These are phyloP conservation scores for Phialophora chinensis DNA, from an alignment of 2,329 filamentous ascomycete genomes.

Conservation along the genomic window DNA sequence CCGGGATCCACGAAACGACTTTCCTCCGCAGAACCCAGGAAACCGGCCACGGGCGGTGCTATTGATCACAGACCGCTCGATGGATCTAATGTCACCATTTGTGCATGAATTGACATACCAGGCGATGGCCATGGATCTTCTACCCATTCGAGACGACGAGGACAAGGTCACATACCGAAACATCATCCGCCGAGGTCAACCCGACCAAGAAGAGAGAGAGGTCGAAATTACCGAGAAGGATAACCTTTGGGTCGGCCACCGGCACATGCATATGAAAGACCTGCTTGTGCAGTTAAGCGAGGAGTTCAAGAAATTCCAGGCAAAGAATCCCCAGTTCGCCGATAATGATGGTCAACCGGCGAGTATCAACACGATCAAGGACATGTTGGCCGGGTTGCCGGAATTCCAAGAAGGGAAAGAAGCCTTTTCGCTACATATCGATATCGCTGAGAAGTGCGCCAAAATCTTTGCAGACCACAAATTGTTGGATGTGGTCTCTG, in stretches of 20 bases:
- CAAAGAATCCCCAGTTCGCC: slow-evolving; percentile 90
- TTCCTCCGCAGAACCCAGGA: slow-evolving; percentile 73
- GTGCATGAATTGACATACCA: slow-evolving; percentile 98
- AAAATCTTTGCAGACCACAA: slow-evolving; percentile 85
- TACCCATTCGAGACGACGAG: slow-evolving; percentile 80
- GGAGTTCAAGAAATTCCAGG: slow-evolving; percentile 90
- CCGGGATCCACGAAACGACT: slow-evolving; percentile 75
- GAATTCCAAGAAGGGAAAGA: slow-evolving; percentile 97
- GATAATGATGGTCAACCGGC: slow-evolving; percentile 72
- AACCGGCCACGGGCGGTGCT: slow-evolving; percentile 80
- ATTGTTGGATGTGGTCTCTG: slow-evolving; percentile 80
- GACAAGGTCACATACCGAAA: slow-evolving; percentile 89
- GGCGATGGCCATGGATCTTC: slow-evolving; percentile 93
- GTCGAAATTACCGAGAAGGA: slow-evolving; percentile 91
- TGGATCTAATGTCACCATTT: slow-evolving; percentile 87
- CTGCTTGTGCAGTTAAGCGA: slow-evolving; percentile 91
- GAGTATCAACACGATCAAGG: slow-evolving; percentile 88
- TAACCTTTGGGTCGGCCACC: slow-evolving; percentile 91
- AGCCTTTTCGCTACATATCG: slow-evolving; percentile 89
- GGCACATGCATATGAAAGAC: slow-evolving; percentile 97
- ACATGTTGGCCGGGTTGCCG: slow-evolving; percentile 93
- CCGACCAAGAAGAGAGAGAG: slow-evolving; percentile 78
- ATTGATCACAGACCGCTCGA: slow-evolving; percentile 86
- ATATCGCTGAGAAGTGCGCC: slow-evolving; percentile 98
- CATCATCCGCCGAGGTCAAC: slow-evolving; percentile 73